phyloP scores from a whole-genome alignment of 176 grass and related monocot genomes.

The Aegilops speltoides region DNA sequence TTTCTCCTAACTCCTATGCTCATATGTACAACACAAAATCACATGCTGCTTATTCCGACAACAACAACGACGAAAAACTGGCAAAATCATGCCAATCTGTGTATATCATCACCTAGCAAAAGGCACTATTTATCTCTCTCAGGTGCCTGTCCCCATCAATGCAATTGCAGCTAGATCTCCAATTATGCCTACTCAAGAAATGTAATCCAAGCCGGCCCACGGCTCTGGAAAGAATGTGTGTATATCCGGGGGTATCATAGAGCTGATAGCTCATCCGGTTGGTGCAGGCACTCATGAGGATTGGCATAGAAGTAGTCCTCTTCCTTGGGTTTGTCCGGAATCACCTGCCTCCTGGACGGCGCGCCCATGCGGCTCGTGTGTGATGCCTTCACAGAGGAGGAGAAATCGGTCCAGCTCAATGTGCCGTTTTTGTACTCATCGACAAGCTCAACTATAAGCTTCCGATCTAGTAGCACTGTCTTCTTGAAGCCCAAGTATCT shows the following conservation, averaged over 20 bases:
- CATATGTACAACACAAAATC: conserved; percentile 26
- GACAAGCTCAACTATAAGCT: conserved; percentile 66
- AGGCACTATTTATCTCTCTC: neutral
- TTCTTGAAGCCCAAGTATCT: conserved; percentile 90
- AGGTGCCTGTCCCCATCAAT: neutral
- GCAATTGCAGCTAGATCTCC: conserved; percentile 9
- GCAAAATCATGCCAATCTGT: conserved; percentile 21
- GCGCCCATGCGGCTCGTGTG: conserved; percentile 72
- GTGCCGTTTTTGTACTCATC: conserved; percentile 68
- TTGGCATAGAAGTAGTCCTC: conserved; percentile 96
- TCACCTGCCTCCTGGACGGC: conserved; percentile 62
- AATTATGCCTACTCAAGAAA: conserved; percentile 32
- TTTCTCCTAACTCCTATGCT: neutral
- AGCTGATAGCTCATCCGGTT: conserved; percentile 39
- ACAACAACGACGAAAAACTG: neutral
- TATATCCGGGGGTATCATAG: conserved; percentile 30
- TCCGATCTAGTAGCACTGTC: conserved; percentile 78
- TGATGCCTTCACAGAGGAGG: conserved; percentile 57
- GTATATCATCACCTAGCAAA: conserved; percentile 7
- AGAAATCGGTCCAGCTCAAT: conserved; percentile 73
- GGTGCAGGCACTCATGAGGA: conserved; percentile 77
- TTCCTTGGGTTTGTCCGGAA: conserved; percentile 85
- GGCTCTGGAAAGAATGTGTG: conserved; percentile 39
- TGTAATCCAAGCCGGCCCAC: neutral
- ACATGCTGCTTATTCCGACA: neutral